Conservation (phyloP, 2,329 filamentous ascomycete species). For the Apiospora kogelbergensis region DNA sequence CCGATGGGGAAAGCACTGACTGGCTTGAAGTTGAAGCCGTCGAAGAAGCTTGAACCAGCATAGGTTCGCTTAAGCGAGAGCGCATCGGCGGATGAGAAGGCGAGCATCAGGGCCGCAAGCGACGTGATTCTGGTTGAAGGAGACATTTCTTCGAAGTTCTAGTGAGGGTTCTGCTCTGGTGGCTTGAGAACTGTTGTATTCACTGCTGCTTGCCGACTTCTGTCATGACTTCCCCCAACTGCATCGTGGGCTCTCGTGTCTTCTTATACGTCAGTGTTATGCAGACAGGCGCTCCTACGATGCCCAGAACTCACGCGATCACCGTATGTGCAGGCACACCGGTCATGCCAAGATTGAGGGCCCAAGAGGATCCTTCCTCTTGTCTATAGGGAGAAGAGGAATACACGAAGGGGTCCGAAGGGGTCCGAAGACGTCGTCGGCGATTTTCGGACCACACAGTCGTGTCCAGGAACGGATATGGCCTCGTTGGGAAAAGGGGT, state of each 20-base stretch:
- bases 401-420: background rate
- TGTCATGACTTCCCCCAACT: background rate
- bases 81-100: background rate
- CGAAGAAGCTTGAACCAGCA: background rate
- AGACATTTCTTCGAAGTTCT: background rate
- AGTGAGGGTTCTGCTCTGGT: background rate
- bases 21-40: background rate
- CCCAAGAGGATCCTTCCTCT: background rate
- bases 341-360: background rate
- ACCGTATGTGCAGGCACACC: background rate
- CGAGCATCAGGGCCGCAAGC: background rate
- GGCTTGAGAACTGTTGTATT: background rate
- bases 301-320: background rate
- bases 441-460: background rate
- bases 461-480: background rate
- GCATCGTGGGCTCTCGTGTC: background rate
- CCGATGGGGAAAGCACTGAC: background rate
- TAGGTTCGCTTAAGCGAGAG: background rate
- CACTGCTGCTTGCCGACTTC: background rate
- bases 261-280: background rate
- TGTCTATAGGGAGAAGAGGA: background rate
- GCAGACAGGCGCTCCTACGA: background rate
- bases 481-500: background rate
- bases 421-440: background rate
- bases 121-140: background rate